Percentiles rank a stretch among this genome's conserved stretches.
Evolutionary conservation across 2,329 filamentous ascomycete genomes (phyloP).

Genomic region (Nigrospora sphaerica): DNA sequence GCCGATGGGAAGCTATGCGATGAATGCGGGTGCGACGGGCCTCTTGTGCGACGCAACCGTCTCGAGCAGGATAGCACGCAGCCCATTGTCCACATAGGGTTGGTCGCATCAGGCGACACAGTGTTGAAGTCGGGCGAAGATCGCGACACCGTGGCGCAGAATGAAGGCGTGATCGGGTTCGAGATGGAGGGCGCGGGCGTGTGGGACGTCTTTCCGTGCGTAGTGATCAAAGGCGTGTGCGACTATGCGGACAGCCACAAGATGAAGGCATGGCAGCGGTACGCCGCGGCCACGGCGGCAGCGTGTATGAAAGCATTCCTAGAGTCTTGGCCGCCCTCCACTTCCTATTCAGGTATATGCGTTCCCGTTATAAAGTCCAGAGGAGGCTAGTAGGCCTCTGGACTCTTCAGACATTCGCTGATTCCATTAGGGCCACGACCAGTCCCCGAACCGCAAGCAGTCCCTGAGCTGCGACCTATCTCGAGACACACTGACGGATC

Average conservation of each 20-base stretch:
- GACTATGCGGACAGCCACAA: slow-evolving; percentile 32
- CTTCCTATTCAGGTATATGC: slow-evolving; percentile 11
- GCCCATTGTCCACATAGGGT: background rate
- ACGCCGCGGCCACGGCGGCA: slow-evolving; percentile 4
- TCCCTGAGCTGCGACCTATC: too few species aligned
- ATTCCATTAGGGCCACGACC: too few species aligned
- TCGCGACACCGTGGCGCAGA: slow-evolving; percentile 2
- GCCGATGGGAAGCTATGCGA: background rate
- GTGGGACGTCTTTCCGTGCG: too few species aligned
- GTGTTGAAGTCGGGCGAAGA: background rate
- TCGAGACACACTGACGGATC: too few species aligned
- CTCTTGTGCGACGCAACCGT: too few species aligned
- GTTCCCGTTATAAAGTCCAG: too few species aligned
- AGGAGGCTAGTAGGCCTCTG: too few species aligned
- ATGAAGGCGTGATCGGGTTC: slow-evolving; percentile 20
- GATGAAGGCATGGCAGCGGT: slow-evolving; percentile 25
- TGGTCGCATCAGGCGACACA: background rate
- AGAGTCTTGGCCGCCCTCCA: background rate
- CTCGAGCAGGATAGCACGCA: background rate
- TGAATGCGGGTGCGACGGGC: too few species aligned
- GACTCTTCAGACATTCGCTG: too few species aligned
- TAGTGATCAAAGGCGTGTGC: too few species aligned
- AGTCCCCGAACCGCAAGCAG: too few species aligned
- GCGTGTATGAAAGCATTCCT: too few species aligned
- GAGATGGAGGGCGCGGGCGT: slow-evolving; percentile 26